Evolutionary conservation across 139 green algal species (phyloP).

Genomic region (Chlorella ohadii): DNA sequence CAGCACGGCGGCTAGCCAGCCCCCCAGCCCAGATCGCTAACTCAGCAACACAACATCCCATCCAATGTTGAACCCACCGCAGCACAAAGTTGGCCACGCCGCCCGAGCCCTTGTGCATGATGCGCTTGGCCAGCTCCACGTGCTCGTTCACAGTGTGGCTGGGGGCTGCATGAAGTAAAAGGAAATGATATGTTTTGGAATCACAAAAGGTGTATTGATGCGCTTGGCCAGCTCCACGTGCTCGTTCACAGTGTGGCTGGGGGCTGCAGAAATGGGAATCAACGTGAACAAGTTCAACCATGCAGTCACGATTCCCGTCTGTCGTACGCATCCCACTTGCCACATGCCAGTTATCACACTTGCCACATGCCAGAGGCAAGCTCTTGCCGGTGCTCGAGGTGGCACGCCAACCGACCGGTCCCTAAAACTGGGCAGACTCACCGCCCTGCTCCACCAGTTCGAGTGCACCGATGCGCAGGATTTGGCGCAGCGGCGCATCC

Average conservation of each 20-base stretch:
- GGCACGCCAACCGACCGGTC: too few relatives aligned
- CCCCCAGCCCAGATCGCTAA: too few relatives aligned
- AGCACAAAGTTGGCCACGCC: slow-evolving; percentile 71
- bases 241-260: slow-evolving; percentile 61
- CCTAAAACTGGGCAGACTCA: too few relatives aligned
- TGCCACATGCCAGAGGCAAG: too few relatives aligned
- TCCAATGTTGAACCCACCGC: too few relatives aligned
- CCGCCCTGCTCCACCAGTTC: slow-evolving; percentile 67
- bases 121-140: slow-evolving; percentile 75
- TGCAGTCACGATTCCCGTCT: too few relatives aligned
- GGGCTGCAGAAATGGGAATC: background rate
- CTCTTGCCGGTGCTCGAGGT: background rate
- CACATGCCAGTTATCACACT: too few relatives aligned
- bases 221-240: slow-evolving; percentile 79
- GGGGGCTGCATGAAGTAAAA: background rate
- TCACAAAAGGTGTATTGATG: background rate
- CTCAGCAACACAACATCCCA: too few relatives aligned
- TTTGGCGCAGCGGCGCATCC: slow-evolving; percentile 41
- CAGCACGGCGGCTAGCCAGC: too few relatives aligned
- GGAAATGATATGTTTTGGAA: too few relatives aligned
- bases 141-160: slow-evolving; percentile 67
- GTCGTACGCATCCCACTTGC: too few relatives aligned
- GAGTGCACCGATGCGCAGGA: slow-evolving; percentile 79
- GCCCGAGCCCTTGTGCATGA: slow-evolving; percentile 46
- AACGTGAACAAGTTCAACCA: background rate